Evolutionary conservation across 2,329 filamentous ascomycete genomes (phyloP).

Genomic region (Verticillium nubilum): DNA sequence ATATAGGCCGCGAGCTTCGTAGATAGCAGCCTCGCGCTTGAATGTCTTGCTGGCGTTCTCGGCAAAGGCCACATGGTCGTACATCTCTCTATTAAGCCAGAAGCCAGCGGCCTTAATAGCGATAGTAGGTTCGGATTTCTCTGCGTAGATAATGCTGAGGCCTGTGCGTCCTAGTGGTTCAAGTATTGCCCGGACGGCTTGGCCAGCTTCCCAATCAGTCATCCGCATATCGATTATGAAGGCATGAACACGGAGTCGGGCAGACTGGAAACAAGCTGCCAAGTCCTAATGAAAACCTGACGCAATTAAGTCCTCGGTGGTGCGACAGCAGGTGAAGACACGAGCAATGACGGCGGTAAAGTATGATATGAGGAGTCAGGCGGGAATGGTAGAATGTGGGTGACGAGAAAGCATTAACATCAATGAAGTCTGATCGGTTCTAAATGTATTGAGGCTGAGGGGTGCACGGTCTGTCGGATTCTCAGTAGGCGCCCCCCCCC

Average conservation of each 20-base stretch:
- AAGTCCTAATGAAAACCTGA: neutral
- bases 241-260: neutral
- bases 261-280: neutral
- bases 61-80: too few relatives aligned
- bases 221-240: neutral
- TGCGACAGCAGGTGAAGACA: neutral
- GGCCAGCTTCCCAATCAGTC: neutral
- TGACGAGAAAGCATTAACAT: neutral
- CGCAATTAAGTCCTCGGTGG: neutral
- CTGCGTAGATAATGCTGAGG: neutral
- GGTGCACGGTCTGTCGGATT: too few relatives aligned
- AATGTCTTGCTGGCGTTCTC: too few relatives aligned
- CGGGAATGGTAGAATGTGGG: neutral
- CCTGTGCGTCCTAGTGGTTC: neutral
- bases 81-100: too few relatives aligned
- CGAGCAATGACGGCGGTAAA: neutral
- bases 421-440: too few relatives aligned
- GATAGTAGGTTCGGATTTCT: too few relatives aligned
- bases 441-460: neutral
- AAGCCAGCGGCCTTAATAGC: too few relatives aligned
- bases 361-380: neutral
- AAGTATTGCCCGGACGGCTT: neutral
- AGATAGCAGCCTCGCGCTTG: neutral
- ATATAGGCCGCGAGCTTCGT: neutral
- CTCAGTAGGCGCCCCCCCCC: neutral